Base-by-base conservation (phyloP, 192 early-diverging fungal species). In the Rhizophagus prolifer region DNA sequence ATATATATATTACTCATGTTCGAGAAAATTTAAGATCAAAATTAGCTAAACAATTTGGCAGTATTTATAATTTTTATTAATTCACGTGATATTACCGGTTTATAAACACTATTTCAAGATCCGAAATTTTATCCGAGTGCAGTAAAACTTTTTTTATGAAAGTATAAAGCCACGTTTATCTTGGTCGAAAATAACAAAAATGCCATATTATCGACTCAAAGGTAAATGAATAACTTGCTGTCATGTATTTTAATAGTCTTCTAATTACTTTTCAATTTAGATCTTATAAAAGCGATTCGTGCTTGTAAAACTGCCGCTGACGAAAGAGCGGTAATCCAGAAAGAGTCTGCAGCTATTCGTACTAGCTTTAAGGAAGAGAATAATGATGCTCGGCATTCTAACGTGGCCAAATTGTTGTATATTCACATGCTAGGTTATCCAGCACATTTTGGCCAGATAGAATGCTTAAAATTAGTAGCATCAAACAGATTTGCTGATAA, bases 401-500 rank as follows among this genome's bases (percentile, higher is more conserved):
- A 98, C 85, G 92, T 99, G 50, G 94, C 95, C 34, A 99, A 99
- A 83, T 86, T 99, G 78, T 87, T 99, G 14, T 99, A 99, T 79
- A 97, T 99, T 74, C 95, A 97, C 80, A 94, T 99, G 94, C 90
- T 99, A 23, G 96, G 98, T 23, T 98, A 97, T 78, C 96, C 97
- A 38, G 98, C 97, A 31, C 98, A 98, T 81, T 99, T 98, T 84
- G 98, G 98, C 26, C 98, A 99, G 86, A 96, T 99, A 59, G 98
- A 99, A 82, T 99, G 98, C 81, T 84, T 99, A 44, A 99, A 99
- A 84, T 84, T 99, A 59, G 97, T 95, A 7, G 98, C 97, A 28
- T 95, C 94, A 19, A 90, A 95, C 23, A 85, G 91, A 77, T 99
- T 96, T 83, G 89, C 95, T 12, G 98, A 99, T 83, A 99, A 99